These are phyloP conservation scores for Artemisia annua DNA, from an alignment of 129 eudicot genomes.

Conservation along the genomic window DNA sequence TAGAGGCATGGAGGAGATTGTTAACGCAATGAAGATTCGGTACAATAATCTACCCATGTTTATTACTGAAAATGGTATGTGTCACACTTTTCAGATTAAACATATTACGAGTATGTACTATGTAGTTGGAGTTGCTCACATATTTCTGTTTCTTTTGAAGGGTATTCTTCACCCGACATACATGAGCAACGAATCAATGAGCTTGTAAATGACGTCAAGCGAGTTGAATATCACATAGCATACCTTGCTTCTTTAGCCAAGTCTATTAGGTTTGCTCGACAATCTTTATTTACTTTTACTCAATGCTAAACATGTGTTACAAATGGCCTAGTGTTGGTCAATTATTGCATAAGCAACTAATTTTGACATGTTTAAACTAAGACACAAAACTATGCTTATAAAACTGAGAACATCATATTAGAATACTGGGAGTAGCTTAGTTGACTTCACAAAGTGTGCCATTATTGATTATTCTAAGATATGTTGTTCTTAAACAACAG, in stretches of 20 bases:
- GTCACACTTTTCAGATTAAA: neutral
- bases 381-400: too few species aligned
- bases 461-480: neutral
- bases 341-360: too few species aligned
- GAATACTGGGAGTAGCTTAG: too few species aligned
- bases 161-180: conserved; percentile 40
- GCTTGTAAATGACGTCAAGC: conserved; percentile 43
- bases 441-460: neutral
- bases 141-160: conserved; percentile 30
- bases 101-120: neutral
- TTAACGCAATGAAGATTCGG: conserved; percentile 49
- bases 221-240: conserved; percentile 52
- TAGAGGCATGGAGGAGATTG: conserved; percentile 65
- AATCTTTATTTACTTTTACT: neutral
- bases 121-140: neutral
- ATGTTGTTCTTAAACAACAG: conserved; percentile 25
- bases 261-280: conserved; percentile 55
- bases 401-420: too few species aligned
- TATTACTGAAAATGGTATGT: conserved; percentile 82
- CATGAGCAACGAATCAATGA: conserved; percentile 27
- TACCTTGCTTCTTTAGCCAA: conserved; percentile 57
- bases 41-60: conserved; percentile 74
- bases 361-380: too few species aligned
- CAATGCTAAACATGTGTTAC: too few species aligned
- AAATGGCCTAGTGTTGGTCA: too few species aligned